Percentiles rank a stretch among this genome's conserved stretches.
phyloP scores from a whole-genome alignment of 2,329 filamentous ascomycete species.

The Sclerotinia minor region DNA sequence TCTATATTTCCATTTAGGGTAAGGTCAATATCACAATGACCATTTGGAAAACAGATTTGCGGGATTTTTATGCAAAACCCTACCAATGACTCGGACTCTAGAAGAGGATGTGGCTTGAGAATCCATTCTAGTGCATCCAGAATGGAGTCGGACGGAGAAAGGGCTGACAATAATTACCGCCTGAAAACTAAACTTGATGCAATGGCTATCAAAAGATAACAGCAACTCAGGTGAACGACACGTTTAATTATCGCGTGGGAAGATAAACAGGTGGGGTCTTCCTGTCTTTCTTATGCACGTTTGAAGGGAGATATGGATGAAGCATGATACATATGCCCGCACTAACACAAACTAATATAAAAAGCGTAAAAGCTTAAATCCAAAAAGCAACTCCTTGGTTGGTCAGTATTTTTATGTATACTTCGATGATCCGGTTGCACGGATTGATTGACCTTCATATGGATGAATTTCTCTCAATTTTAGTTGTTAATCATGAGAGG shows the following conservation, averaged over 20 bases:
- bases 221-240: background rate
- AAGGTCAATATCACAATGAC: background rate
- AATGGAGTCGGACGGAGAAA: background rate
- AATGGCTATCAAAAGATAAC: background rate
- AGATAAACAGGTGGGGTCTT: background rate
- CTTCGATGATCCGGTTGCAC: background rate
- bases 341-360: background rate
- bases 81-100: background rate
- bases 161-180: background rate
- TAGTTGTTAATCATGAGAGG: too few relatives aligned
- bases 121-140: background rate
- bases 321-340: background rate
- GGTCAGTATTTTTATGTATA: background rate
- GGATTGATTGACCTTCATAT: background rate
- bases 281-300: background rate
- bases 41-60: background rate
- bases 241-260: background rate
- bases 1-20: background rate
- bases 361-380: background rate
- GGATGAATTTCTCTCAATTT: background rate
- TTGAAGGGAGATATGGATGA: too few relatives aligned
- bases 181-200: background rate
- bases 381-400: background rate
- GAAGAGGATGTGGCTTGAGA: background rate
- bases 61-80: background rate